phyloP scores from a whole-genome alignment of 78 protist genomes.

The Bigelowiella natans region DNA sequence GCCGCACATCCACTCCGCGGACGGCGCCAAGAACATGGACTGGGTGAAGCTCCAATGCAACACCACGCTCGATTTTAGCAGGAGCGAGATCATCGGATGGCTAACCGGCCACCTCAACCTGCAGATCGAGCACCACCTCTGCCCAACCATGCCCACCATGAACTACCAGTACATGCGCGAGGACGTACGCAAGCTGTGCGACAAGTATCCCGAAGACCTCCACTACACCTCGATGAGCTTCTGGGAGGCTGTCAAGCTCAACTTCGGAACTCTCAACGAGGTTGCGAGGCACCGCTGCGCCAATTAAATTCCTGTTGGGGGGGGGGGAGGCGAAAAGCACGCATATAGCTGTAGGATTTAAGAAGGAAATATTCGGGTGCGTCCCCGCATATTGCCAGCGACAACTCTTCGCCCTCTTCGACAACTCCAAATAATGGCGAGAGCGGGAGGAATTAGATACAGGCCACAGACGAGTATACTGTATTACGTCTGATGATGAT shows the following conservation, averaged over 20 bases:
- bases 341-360: no score
- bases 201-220: background rate
- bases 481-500: no score
- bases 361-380: no score
- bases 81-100: background rate
- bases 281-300: background rate
- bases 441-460: no score
- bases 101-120: slow-evolving; percentile 23
- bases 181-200: background rate
- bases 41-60: background rate
- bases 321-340: no score
- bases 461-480: no score
- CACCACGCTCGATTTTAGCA: background rate
- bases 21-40: background rate
- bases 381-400: no score
- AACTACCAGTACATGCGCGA: slow-evolving; percentile 5
- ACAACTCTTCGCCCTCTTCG: no score
- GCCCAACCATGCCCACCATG: slow-evolving; percentile 18
- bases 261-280: background rate
- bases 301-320: no score
- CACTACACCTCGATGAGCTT: background rate
- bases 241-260: background rate
- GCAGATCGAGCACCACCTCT: slow-evolving; percentile 33
- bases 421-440: no score
- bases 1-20: background rate